These are phyloP conservation scores for Protostelium mycophagum DNA, from an alignment of 78 protist species.

Conservation along the genomic window DNA sequence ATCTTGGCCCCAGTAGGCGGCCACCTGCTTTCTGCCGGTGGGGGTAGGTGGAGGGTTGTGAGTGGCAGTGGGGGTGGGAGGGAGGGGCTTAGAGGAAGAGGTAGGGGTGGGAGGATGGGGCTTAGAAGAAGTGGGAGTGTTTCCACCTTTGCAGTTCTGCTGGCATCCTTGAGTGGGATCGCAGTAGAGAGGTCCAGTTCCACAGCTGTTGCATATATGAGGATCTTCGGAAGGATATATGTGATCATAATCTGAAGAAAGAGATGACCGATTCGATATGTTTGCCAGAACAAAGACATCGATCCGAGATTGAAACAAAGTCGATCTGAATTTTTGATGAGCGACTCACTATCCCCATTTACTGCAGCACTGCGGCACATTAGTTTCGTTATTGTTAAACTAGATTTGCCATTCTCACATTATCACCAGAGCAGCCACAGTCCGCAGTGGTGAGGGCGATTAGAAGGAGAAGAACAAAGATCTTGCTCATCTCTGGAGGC, in stretches of 20 bases:
- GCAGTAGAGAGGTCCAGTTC: background rate
- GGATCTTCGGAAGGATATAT: background rate
- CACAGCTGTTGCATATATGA: background rate
- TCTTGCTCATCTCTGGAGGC: too few relatives aligned
- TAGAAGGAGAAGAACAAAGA: too few relatives aligned
- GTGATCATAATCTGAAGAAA: too few relatives aligned
- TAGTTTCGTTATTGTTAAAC: too few relatives aligned
- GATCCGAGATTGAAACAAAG: background rate
- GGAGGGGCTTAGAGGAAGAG: background rate
- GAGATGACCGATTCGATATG: too few relatives aligned
- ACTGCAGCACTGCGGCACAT: background rate
- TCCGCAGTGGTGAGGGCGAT: too few relatives aligned
- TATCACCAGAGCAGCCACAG: too few relatives aligned
- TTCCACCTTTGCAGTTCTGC: background rate
- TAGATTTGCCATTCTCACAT: too few relatives aligned
- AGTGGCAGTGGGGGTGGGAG: background rate
- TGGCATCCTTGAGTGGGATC: background rate
- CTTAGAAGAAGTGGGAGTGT: background rate
- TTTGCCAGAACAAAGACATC: too few relatives aligned
- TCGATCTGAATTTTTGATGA: background rate
- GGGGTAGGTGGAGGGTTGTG: background rate
- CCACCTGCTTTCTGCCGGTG: background rate
- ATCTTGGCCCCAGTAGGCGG: conserved; percentile 22
- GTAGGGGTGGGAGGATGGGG: background rate
- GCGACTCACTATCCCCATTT: background rate